Evolutionary conservation across 1,139 yeast genomes (phyloP).

Genomic region (Kodamaea ohmeri): DNA sequence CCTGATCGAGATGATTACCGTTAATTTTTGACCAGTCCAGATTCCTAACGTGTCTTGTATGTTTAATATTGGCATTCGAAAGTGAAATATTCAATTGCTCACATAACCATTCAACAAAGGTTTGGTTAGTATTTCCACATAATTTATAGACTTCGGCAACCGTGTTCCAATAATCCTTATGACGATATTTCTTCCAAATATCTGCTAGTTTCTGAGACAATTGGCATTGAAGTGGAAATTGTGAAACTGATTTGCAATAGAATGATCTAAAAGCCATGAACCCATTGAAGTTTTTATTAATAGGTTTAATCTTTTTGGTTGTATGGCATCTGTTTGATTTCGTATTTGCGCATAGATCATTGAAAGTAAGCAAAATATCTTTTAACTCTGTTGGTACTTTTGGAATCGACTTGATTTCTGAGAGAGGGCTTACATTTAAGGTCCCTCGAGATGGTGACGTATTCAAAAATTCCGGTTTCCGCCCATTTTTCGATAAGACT

Average conservation of each 20-base stretch:
- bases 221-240: slow-evolving; percentile 22
- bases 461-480: background rate
- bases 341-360: slow-evolving; percentile 3
- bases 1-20: background rate
- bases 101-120: slow-evolving; percentile 25
- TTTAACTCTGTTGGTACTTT: slow-evolving; percentile 5
- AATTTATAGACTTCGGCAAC: slow-evolving; percentile 30
- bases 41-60: background rate
- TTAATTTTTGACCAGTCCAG: slow-evolving; percentile 3
- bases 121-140: slow-evolving; percentile 5
- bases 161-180: slow-evolving; percentile 28
- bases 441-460: background rate
- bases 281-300: slow-evolving; percentile 23
- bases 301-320: slow-evolving; percentile 5
- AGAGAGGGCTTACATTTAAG: background rate
- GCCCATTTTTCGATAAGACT: background rate
- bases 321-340: background rate
- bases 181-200: slow-evolving; percentile 29
- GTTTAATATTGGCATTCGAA: background rate
- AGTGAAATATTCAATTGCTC: background rate
- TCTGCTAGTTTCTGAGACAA: slow-evolving; percentile 25
- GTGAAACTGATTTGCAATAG: slow-evolving; percentile 26
- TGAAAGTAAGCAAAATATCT: slow-evolving; percentile 5
- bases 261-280: slow-evolving; percentile 38
- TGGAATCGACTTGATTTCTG: slow-evolving; percentile 5